These are phyloP conservation scores for Apiosordaria backusii DNA, from an alignment of 495 filamentous ascomycete species.

Conservation along the genomic window DNA sequence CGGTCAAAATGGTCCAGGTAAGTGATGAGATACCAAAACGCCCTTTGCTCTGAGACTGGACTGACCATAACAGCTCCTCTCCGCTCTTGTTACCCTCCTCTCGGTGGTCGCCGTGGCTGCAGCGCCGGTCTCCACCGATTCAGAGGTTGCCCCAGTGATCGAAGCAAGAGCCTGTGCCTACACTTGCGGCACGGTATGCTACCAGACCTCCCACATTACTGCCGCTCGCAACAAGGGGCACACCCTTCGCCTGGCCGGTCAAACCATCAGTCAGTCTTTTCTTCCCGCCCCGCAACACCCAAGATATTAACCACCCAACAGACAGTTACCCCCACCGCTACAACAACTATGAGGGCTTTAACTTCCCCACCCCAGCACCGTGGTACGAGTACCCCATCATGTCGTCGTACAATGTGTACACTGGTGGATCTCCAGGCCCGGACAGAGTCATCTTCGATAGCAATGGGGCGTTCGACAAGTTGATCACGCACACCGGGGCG, in stretches of 20 bases:
- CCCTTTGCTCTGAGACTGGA: background rate
- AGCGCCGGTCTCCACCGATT: conserved; percentile 21
- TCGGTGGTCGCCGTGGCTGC: conserved; percentile 32
- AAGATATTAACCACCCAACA: conserved; percentile 7
- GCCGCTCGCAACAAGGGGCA: conserved; percentile 51
- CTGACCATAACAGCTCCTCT: conserved; percentile 25
- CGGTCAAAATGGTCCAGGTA: conserved; percentile 15
- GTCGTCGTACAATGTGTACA: conserved; percentile 49
- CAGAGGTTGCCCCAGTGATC: conserved; percentile 4
- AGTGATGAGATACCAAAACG: background rate
- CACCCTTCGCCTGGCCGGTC: conserved; percentile 43
- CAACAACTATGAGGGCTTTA: conserved; percentile 71
- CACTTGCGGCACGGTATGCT: conserved; percentile 39
- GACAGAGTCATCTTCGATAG: conserved; percentile 69
- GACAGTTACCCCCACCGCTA: conserved; percentile 67
- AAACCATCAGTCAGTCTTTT: conserved; percentile 40
- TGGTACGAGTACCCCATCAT: conserved; percentile 75
- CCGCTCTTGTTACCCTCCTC: conserved; percentile 29
- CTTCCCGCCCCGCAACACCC: background rate
- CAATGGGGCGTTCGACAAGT: conserved; percentile 47
- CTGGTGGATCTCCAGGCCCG: conserved; percentile 62
- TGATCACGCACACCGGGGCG: conserved; percentile 69
- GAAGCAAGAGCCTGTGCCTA: conserved; percentile 34
- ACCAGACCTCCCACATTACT: conserved; percentile 40
- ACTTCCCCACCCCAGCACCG: conserved; percentile 52